phyloP scores from a whole-genome alignment of 2,329 filamentous ascomycete genomes.

The Talaromyces marneffei region DNA sequence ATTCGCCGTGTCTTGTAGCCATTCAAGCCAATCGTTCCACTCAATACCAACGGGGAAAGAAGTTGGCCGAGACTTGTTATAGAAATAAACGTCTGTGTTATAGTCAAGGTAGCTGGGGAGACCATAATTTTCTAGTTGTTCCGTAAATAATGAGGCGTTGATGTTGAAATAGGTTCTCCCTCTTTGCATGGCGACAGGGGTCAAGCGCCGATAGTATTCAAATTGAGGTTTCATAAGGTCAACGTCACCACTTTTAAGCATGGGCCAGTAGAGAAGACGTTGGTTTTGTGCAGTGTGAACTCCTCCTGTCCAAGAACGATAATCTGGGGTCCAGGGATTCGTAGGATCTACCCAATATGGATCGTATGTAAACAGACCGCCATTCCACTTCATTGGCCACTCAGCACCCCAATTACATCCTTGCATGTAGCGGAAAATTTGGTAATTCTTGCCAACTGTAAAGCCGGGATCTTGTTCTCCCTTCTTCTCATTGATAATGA shows the following conservation, averaged over 20 bases:
- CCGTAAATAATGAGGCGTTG: not conserved
- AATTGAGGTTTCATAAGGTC: not conserved
- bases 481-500: not conserved
- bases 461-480: not conserved
- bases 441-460: slow-evolving; percentile 4
- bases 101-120: not conserved
- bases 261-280: not conserved
- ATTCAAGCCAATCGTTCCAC: not conserved
- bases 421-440: slow-evolving; percentile 1
- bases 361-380: slow-evolving; percentile 1
- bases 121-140: not conserved
- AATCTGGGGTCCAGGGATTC: not conserved
- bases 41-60: not conserved
- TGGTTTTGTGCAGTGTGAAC: not conserved
- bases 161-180: not conserved
- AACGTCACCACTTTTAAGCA: not conserved
- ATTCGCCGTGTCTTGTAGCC: slow-evolving; percentile 1
- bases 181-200: not conserved
- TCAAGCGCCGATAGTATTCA: not conserved
- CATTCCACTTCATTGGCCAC: not conserved
- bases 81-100: not conserved
- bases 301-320: not conserved
- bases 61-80: not conserved
- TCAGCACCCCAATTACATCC: not conserved
- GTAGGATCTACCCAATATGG: not conserved